Base-by-base conservation (phyloP, 176 grass and related monocot genomes). In the Aegilops tauschii region DNA sequence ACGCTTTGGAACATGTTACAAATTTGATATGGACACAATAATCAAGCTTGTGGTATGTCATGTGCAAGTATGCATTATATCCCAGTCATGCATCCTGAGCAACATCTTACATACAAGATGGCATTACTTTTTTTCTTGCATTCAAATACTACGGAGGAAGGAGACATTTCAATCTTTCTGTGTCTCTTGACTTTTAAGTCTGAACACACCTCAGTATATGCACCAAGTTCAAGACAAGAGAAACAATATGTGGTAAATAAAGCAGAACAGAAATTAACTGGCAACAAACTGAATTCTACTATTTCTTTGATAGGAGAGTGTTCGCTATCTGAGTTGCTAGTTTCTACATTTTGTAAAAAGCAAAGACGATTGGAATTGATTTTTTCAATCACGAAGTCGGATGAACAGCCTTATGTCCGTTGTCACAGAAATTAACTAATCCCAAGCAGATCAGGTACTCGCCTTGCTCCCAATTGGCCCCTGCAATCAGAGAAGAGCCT, bases 361-460 rank as follows among this genome's bases (percentile, higher is more conserved):
- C 65, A 68, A 18, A 34, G 8, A 68, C 3, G 9, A 18, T 34
- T 83, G 70, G 49, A 65, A 71, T 23, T 35, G 5, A 25, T 18
- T 8, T 54, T 88, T 61, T 21, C 39, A 61, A 21, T 29, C 44
- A 28, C 39, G 8, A 76, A 82, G 25, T 54, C 73, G 17, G 29
- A 27, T 66, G 42, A 50, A 37, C 45, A 42, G 29, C 27, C n/a
- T 32, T 30, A 23, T 30, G 16, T 61, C 28, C 5, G 42, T 52
- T 52, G 23, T 49, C 79, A 52, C n/a, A 27, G 64, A 76, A 73
- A 66, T 27, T 8, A 30, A 85, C 45, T 9, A 72, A 6, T 65
- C 30, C 35, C 27, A 80, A 79, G 47, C 86, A 98, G 93, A 96
- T 98, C 45, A 94, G 91, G 90, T 93, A 96, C 84, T 92, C 82